Percentiles rank a stretch among this genome's conserved stretches.
Evolutionary conservation across 108 stramenopile species (phyloP).

Genomic region (Skeletonema tropicum): DNA sequence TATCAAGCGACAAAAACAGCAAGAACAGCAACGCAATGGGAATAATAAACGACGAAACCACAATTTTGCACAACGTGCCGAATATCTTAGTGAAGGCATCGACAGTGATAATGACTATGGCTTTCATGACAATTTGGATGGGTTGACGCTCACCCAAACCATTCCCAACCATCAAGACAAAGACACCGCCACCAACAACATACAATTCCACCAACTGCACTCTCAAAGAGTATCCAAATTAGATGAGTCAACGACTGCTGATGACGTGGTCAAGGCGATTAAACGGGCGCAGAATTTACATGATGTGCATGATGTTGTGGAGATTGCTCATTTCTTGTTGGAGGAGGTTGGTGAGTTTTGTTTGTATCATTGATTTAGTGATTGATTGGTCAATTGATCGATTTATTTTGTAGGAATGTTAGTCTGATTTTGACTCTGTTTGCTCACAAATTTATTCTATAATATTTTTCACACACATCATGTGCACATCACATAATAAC

Average conservation of each 20-base stretch:
- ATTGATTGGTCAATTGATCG: not conserved
- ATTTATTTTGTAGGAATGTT: too few species aligned
- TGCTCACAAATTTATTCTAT: not conserved
- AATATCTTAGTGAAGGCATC: slow-evolving; percentile 13
- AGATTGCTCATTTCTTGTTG: slow-evolving; percentile 76
- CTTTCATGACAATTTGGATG: slow-evolving; percentile 16
- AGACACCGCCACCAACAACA: too few species aligned
- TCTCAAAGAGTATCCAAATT: slow-evolving; percentile 58
- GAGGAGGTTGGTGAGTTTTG: slow-evolving; percentile 60
- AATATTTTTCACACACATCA: too few species aligned
- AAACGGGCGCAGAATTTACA: slow-evolving; percentile 81
- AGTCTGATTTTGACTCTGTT: not conserved
- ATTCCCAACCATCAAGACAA: too few species aligned
- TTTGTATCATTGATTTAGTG: not conserved
- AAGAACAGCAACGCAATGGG: not conserved
- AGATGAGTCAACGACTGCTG: slow-evolving; percentile 57
- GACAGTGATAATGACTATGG: slow-evolving; percentile 22
- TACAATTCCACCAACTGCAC: slow-evolving; percentile 40
- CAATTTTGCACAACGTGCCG: slow-evolving; percentile 22
- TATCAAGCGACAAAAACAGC: slow-evolving; percentile 17
- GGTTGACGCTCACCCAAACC: slow-evolving; percentile 17
- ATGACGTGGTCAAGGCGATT: slow-evolving; percentile 74
- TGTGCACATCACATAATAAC: too few species aligned
- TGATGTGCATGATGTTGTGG: slow-evolving; percentile 66
- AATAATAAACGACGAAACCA: slow-evolving; percentile 24